Base-by-base conservation (phyloP, 805 yeast genomes). In the Kluyveromyces lactis region DNA sequence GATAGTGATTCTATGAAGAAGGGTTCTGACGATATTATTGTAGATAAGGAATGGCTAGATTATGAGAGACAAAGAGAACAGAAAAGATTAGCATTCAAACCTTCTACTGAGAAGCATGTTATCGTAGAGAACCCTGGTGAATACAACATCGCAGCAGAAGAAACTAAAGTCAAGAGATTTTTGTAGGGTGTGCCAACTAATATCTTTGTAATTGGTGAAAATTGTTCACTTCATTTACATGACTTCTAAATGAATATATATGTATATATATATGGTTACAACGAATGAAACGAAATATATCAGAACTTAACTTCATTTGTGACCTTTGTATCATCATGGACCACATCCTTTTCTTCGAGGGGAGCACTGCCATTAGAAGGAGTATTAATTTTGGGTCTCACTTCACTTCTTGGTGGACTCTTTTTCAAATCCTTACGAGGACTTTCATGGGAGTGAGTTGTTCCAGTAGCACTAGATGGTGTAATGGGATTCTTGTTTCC, bases 51-150 rank as follows among this genome's bases (percentile, higher is more conserved):
- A 3, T 12, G 40, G 11, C 31, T 54, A 16, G 35, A 44, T 8
- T 38, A 44, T 10, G 48, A 51, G 18, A 49, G 42, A 5, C 43
- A 45, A 26, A 42, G 40, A 26, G 52, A 55, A 18, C 57, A 55
- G 38, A 45, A 54, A 36, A 57, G 63, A 18, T 17, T 45, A 4
- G 50, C 52, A 11, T 63, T 56, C 37, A 49, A 48, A 31, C 53
- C 64, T 3, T 50, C 56, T 3, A 62, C 66, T 10, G 60, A 58
- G 11, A 42, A 49, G 8, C 70, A 67, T 42, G 42, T 63, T 4
- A 57, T 67, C 11, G 66, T 65, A 13, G 66, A 63, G 26, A 55
- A 43, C 2, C 68, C 71, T 2, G 72, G 72, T 12, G 69, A 64
- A 12, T 53, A 63, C 21, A 56, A 52, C 8, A 60, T 55, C 6